These are phyloP conservation scores for Fusarium nematophilum DNA, from an alignment of 2,329 filamentous ascomycete species.

Conservation along the genomic window DNA sequence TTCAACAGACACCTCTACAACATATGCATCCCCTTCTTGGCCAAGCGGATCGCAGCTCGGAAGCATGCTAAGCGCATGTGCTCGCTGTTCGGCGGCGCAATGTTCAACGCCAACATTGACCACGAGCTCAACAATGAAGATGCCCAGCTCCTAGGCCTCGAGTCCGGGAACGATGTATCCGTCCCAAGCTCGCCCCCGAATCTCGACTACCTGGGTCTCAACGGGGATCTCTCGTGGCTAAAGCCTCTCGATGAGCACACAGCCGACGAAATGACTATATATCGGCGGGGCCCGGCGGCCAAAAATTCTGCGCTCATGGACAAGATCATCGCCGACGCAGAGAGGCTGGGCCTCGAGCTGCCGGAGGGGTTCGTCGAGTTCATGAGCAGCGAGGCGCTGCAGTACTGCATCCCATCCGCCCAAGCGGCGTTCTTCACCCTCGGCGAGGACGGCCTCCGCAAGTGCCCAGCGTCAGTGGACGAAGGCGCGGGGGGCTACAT, in stretches of 20 bases:
- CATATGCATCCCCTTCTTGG: neutral
- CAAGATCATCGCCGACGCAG: neutral
- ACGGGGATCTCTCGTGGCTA: constrained; percentile 2
- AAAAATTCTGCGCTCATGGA: neutral
- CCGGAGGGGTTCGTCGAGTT: constrained; percentile 5
- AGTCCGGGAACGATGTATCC: neutral
- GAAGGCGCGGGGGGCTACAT: neutral
- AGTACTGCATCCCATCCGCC: neutral
- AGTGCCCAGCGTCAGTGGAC: neutral
- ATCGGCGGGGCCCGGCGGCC: neutral
- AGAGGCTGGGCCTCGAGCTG: constrained; percentile 7
- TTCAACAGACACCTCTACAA: constrained; percentile 2
- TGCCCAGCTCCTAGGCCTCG: neutral
- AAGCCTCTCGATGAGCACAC: neutral
- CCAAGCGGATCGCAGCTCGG: constrained; percentile 4
- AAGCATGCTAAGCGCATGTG: constrained; percentile 5
- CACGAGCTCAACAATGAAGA: neutral
- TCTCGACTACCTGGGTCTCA: constrained; percentile 1
- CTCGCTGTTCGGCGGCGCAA: neutral
- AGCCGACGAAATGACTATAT: neutral
- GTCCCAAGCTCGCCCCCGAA: neutral
- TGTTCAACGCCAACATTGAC: neutral
- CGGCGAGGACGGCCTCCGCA: neutral
- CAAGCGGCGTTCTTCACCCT: neutral
- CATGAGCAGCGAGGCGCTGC: neutral